Base-by-base conservation (phyloP, 2,329 filamentous ascomycete genomes). In the Cryphonectria parasitica region DNA sequence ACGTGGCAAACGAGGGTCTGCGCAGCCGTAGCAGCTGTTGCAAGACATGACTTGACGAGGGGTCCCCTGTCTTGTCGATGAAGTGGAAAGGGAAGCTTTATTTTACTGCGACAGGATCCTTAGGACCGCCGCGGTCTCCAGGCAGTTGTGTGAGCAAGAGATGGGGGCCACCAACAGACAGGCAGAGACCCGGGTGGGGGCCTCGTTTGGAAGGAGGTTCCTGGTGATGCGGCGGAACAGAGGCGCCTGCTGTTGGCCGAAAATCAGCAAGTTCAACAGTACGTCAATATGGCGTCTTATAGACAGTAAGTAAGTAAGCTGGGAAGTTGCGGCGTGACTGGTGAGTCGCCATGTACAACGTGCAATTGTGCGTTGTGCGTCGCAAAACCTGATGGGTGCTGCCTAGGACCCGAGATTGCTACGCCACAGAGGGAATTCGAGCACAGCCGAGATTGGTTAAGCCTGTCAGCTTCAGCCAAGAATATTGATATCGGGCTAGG, bases 331-430 rank as follows among this genome's bases (percentile, higher is more conserved):
- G 36, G 36, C 5, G 36, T 39, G 36, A 39, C 36, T 39, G 43
- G 43, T 3, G 43, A 7, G 6, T 6, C 17, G 43, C 43, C 5
- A 45, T 45, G 43, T 45, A 6, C 15, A 5, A 49, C 8, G 19
- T 22, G 25, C 54, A 31, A 28, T 56, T 56, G 7, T 31, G 25
- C 17, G 15, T 31, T 2, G 34, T 6, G 3, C 34, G 54, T 31
- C 54, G 28, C 25, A 28, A 31, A 58, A 58, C 6, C 2, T 31
- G 52, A 10, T 31, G 22, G 52, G 52, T 56, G 54, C 54, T 58
- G 54, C 54, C 54, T 58, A 58, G 54, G 25, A 58, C 34, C 54
- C 54, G 54, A 58, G 54, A 31, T 58, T 58, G 54, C 54, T 34
- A 19, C 25, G 54, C 54, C 54, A 15, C 54, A 8, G 2, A 15